Evolutionary conservation across 176 grass and related monocot species (phyloP).

Genomic region (Ensete glaucum): DNA sequence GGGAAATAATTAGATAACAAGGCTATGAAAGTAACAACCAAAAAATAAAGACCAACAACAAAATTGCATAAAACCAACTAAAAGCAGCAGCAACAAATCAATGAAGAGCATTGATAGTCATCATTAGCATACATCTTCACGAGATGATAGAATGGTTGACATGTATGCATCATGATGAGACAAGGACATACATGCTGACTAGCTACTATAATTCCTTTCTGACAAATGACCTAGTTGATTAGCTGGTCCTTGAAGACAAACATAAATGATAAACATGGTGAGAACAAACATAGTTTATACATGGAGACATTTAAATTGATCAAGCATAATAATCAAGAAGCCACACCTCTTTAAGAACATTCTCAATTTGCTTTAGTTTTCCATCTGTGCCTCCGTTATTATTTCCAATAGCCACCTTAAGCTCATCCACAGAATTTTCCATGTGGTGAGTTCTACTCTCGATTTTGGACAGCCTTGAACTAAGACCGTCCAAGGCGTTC

Average conservation of each 20-base stretch:
- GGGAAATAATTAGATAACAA: background rate
- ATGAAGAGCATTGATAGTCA: background rate
- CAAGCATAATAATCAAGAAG: background rate
- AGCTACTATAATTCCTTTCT: too few species aligned
- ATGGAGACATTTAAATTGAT: background rate
- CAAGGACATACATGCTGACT: background rate
- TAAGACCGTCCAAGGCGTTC: slow-evolving; percentile 63
- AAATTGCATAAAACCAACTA: background rate
- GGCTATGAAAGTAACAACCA: background rate
- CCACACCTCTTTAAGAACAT: slow-evolving; percentile 61
- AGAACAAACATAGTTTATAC: background rate
- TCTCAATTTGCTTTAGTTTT: slow-evolving; percentile 79
- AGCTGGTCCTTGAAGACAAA: too few species aligned
- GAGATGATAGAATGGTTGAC: background rate
- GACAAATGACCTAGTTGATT: too few species aligned
- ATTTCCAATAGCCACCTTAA: slow-evolving; percentile 59
- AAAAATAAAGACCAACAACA: background rate
- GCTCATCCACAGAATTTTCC: slow-evolving; percentile 51
- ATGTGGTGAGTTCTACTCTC: slow-evolving; percentile 66
- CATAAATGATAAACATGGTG: background rate
- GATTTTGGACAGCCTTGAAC: slow-evolving; percentile 57
- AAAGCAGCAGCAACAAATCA: background rate
- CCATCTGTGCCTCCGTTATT: slow-evolving; percentile 66
- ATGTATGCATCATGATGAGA: background rate
- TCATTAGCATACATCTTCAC: background rate